Evolutionary conservation across 331 rosid genomes (phyloP).

Genomic region (Acacia concinna): DNA sequence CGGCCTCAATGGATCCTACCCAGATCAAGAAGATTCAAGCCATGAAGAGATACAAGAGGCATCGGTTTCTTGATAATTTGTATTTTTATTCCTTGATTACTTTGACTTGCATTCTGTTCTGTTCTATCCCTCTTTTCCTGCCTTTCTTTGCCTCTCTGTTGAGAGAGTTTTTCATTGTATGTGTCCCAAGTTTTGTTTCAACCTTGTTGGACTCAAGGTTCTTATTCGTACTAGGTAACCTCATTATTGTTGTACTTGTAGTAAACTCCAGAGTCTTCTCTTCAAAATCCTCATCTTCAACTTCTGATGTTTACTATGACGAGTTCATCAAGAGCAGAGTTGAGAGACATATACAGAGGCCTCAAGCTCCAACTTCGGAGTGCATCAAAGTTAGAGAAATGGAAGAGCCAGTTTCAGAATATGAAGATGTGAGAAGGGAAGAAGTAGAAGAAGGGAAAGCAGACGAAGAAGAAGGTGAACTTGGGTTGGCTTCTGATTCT

Average conservation of each 20-base stretch:
- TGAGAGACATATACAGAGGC: slow-evolving; percentile 12
- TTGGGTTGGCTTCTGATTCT: background rate
- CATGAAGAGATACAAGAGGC: slow-evolving; percentile 32
- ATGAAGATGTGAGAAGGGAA: background rate
- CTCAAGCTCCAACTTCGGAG: slow-evolving; percentile 25
- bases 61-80: slow-evolving; percentile 24
- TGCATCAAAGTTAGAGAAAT: background rate
- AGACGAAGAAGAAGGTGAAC: slow-evolving; percentile 19
- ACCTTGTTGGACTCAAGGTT: slow-evolving; percentile 43
- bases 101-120: slow-evolving; percentile 38
- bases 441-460: slow-evolving; percentile 8
- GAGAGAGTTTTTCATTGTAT: slow-evolving; percentile 28
- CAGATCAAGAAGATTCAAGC: slow-evolving; percentile 39
- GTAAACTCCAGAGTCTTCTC: slow-evolving; percentile 46
- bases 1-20: slow-evolving; percentile 42
- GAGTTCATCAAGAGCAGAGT: slow-evolving; percentile 31
- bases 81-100: slow-evolving; percentile 37
- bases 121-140: slow-evolving; percentile 42
- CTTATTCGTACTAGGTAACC: slow-evolving; percentile 55
- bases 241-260: slow-evolving; percentile 50
- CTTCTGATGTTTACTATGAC: slow-evolving; percentile 32
- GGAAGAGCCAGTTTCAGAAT: slow-evolving; percentile 3
- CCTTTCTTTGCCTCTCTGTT: slow-evolving; percentile 35
- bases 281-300: slow-evolving; percentile 14
- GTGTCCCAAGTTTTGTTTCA: slow-evolving; percentile 32